phyloP scores from a whole-genome alignment of 1,284 basidiomycete species.

The Mycosarcoma maydis region DNA sequence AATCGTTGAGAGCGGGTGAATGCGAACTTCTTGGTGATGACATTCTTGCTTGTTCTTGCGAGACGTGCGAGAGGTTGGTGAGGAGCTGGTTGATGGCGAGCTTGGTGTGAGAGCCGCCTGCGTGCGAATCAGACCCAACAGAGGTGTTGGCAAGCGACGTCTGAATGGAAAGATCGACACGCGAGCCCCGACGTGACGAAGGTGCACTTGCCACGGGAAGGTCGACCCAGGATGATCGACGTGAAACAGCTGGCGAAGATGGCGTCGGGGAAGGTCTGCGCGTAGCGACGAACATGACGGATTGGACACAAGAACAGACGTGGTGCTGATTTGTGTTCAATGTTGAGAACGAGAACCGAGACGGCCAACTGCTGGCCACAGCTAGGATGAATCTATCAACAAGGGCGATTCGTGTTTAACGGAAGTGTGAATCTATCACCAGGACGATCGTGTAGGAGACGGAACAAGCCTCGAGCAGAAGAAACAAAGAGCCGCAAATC shows the following conservation, averaged over 20 bases:
- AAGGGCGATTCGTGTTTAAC: no score
- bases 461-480: no score
- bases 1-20: constrained; percentile 11
- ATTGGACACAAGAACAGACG: not conserved
- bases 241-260: constrained; percentile 34
- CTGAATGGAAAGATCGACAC: constrained; percentile 23
- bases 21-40: constrained; percentile 22
- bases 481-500: no score
- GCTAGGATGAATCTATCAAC: no score
- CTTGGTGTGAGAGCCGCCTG: constrained; percentile 11
- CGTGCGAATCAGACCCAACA: constrained; percentile 4
- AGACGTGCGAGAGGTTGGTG: constrained; percentile 24
- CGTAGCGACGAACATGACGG: constrained; percentile 36
- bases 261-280: constrained; percentile 37
- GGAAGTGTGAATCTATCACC: no score
- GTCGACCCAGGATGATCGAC: constrained; percentile 41
- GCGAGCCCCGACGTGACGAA: constrained; percentile 28
- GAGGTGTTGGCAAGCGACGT: constrained; percentile 3
- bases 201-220: constrained; percentile 15
- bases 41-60: constrained; percentile 8
- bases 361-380: no score
- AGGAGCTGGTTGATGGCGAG: constrained; percentile 35
- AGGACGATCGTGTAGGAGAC: no score
- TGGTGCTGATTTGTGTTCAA: no score
- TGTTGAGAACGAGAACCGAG: no score